Evolutionary conservation across 768 basidiomycete species (phyloP).

Genomic region (Auricularia auricula-judae): DNA sequence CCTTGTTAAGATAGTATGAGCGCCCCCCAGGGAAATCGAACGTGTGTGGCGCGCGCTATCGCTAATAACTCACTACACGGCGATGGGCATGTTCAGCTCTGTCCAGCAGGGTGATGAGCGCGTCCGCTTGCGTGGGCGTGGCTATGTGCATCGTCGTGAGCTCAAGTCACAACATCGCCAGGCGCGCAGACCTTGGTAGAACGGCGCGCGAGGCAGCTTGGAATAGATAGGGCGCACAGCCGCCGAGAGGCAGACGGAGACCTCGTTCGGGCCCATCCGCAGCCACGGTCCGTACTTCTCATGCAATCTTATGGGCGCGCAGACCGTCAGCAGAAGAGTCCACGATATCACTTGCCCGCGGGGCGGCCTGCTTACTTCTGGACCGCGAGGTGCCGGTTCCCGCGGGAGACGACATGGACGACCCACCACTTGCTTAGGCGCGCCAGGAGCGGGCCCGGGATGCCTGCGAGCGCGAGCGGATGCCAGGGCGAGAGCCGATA

Average conservation of each 20-base stretch:
- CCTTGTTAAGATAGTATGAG: background rate
- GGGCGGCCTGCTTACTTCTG: background rate
- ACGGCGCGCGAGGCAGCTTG: background rate
- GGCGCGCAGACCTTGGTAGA: background rate
- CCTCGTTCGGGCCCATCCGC: background rate
- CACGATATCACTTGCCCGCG: background rate
- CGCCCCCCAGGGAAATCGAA: background rate
- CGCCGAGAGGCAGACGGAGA: background rate
- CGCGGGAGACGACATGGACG: background rate
- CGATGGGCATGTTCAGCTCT: background rate
- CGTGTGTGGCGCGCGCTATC: background rate
- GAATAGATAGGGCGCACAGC: background rate
- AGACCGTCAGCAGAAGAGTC: background rate
- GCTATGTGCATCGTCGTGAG: background rate
- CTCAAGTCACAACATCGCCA: background rate
- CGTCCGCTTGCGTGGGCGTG: background rate
- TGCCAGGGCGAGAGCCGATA: slow-evolving; percentile 29
- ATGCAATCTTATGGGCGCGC: background rate
- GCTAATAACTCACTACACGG: background rate
- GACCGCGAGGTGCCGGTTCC: background rate
- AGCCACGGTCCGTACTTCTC: background rate
- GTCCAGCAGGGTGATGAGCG: background rate
- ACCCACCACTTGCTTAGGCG: slow-evolving; percentile 20
- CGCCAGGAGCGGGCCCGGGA: slow-evolving; percentile 24
- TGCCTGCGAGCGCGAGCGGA: slow-evolving; percentile 21